These are phyloP conservation scores for Aspergillus fumigatus DNA, from an alignment of 2,329 filamentous ascomycete species.

Conservation along the genomic window DNA sequence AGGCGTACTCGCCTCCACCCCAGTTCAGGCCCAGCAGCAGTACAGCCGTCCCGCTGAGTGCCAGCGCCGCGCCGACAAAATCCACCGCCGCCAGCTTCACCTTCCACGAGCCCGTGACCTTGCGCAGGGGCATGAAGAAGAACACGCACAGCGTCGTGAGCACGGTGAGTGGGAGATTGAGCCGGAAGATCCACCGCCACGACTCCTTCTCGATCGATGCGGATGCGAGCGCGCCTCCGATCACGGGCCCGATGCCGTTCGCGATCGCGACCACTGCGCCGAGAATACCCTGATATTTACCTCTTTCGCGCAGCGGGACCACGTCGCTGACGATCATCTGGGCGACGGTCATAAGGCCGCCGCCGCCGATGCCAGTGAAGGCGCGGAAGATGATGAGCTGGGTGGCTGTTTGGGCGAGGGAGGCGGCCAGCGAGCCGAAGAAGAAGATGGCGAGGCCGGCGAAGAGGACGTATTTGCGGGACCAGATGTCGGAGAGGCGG, in stretches of 20 bases:
- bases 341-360: slow-evolving; percentile 54
- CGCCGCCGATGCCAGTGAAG: slow-evolving; percentile 56
- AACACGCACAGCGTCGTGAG: slow-evolving; percentile 46
- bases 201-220: slow-evolving; percentile 36
- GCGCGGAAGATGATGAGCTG: slow-evolving; percentile 59
- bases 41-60: slow-evolving; percentile 43
- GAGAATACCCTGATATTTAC: slow-evolving; percentile 55
- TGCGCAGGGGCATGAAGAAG: slow-evolving; percentile 55
- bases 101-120: slow-evolving; percentile 50
- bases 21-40: slow-evolving; percentile 52
- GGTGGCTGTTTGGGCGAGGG: slow-evolving; percentile 51
- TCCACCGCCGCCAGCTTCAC: slow-evolving; percentile 50
- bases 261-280: slow-evolving; percentile 51
- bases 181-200: slow-evolving; percentile 52
- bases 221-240: slow-evolving; percentile 50
- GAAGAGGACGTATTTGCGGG: slow-evolving; percentile 55
- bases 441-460: slow-evolving; percentile 51
- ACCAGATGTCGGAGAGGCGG: slow-evolving; percentile 57
- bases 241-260: slow-evolving; percentile 52
- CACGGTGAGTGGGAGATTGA: slow-evolving; percentile 51
- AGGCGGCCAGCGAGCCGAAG: slow-evolving; percentile 55
- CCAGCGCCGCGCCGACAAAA: slow-evolving; percentile 46
- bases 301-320: slow-evolving; percentile 54
- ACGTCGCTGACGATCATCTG: slow-evolving; percentile 62
- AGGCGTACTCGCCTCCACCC: slow-evolving; percentile 57